Evolutionary conservation across 805 yeast genomes (phyloP), one percentile per base, ranked within the genome.

Genomic region (Sungouiozyma ichnusensis): DNA sequence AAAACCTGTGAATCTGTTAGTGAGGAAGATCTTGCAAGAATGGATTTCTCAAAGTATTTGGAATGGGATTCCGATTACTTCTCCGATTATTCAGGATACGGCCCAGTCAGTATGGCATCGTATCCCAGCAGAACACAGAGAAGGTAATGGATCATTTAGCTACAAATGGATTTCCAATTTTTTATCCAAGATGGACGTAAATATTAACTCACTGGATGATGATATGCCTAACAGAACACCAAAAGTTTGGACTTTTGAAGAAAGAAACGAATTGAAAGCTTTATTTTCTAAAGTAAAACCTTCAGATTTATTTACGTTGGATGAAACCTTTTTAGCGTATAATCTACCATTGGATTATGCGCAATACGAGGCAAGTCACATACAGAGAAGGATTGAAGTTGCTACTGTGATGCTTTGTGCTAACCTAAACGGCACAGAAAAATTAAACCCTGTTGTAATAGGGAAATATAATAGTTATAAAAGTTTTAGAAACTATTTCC

Each of bases 21-120:
- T 79, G 13, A 60, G 83, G 32, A 69, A 71, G 37, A 76, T 79
- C n/a, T 56, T 79, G 35, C 71, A 76, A n/a, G 84, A 79, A 54
- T 79, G 84, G 84, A 74, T 78, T 34, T 70, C 79, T 0, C 84
- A 78, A 53, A 74, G 79, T 18, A 71, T 72, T 2, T 79, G 85
- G 84, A 79, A 76, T 52, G 73, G 71, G 38, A 74, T 77, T 31
- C 83, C 84, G 2, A 71, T 78, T 2, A 74, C 82, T 1, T 71
- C 79, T 0, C 81, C 82, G 1, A 75, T 77, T 15, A 67, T 79
- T 33, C 79, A 76, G 49, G 74, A 73, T 55, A 74, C 84, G 2
- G 82, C 85, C 3, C 67, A 71, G 36, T 71, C 77, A 6, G 73
- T 79, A 24, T 79, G 85, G 85, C 75, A 72, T 39, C 64, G 74